Percentiles rank a stretch among this genome's conserved stretches.
These are phyloP conservation scores for Nakazawaea sp. DNA, from an alignment of 805 yeast genomes.

Conservation along the genomic window DNA sequence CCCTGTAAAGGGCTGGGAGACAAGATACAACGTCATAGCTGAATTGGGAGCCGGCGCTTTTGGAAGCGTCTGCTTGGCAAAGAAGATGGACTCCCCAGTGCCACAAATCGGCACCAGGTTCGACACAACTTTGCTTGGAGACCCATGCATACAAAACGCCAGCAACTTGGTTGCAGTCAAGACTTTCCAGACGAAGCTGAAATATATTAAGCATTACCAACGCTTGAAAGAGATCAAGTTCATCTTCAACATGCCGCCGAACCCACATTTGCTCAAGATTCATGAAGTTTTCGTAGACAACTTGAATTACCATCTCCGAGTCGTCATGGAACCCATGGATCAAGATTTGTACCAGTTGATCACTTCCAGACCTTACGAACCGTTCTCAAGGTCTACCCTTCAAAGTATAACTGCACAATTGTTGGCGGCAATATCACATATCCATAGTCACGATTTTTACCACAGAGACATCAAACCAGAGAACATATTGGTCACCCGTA, in stretches of 20 bases:
- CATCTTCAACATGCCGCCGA: constrained; percentile 61
- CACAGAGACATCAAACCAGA: constrained; percentile 96
- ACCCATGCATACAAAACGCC: no score
- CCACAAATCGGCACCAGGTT: no score
- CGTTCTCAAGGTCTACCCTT: constrained; percentile 52
- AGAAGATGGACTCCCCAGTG: no score
- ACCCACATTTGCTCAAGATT: constrained; percentile 64
- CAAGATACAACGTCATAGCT: constrained; percentile 42
- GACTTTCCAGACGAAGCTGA: constrained; percentile 55
- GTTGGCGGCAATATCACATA: constrained; percentile 72
- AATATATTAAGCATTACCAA: constrained; percentile 46
- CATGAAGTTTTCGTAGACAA: constrained; percentile 77
- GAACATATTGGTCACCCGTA: constrained; percentile 67
- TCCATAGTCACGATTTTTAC: constrained; percentile 60
- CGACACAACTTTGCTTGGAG: no score
- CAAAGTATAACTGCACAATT: constrained; percentile 67
- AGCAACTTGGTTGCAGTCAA: constrained; percentile 70
- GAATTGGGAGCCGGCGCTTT: constrained; percentile 70
- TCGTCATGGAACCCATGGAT: constrained; percentile 86
- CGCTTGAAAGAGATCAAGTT: constrained; percentile 63
- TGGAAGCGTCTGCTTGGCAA: constrained; percentile 65
- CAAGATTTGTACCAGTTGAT: constrained; percentile 76
- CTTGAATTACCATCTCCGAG: constrained; percentile 52
- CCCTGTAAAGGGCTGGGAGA: constrained; percentile 35
- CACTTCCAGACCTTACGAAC: constrained; percentile 45